Base-by-base conservation (phyloP, 1,284 basidiomycete species). In the Fomitiporia mediterranea region DNA sequence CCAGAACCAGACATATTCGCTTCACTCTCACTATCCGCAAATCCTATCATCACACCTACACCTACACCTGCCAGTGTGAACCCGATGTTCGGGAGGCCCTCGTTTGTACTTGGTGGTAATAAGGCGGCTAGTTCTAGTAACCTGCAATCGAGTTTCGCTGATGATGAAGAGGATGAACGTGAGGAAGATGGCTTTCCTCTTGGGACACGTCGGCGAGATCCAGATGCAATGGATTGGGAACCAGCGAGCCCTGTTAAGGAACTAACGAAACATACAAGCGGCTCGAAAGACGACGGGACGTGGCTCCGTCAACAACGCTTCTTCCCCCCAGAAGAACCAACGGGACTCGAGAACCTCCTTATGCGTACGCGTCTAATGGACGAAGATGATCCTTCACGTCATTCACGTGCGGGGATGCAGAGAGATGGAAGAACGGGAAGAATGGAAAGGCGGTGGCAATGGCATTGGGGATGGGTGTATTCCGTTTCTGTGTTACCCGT, bases 291-390 rank as follows among this genome's bases (percentile, higher is more conserved):
- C 40, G 53, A 63, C 27, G 43, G 66, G 63, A 40, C 48, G 35
- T 40, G 47, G 52, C 25, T 56, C 56, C 78, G 81, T 2, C 84
- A 82, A 2, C 85, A 86, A 63, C 76, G 77, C n/a, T 88, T 88
- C 66, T 89, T 88, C 61, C 79, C 84, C 11, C 84, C 86, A 0
- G 86, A 89, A 64, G 77, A 82, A 61, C 84, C 87, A 2, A 91
- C 89, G 0, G 89, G 89, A 2, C 73, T 91, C 2, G 89, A 91
- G 68, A 73, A 74, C 40, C 69, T 91, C n/a, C 82, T 91, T 57
- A 84, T 83, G 61, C 75, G 74, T 53, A 83, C 87, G 13, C 78
- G 76, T 51, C 69, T 86, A 21, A 71, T 74, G 8, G 84, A 84
- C 57, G 74, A 74, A 51, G 60, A 58, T 23, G 53, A 48, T 4